Conservation (phyloP, 805 yeast genomes). For the Candida lessepsii region DNA sequence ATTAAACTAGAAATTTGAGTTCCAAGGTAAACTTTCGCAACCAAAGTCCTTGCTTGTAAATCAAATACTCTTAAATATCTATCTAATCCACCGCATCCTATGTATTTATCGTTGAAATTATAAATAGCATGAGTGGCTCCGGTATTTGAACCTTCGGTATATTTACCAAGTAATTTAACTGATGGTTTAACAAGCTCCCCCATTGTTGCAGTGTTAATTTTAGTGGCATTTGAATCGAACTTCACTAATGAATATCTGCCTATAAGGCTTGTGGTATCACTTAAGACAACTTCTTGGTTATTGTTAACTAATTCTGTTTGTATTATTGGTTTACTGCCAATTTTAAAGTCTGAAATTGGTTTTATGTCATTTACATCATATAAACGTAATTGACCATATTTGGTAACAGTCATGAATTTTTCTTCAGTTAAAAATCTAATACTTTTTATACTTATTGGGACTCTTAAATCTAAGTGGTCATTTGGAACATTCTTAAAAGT, state of each 20-base stretch:
- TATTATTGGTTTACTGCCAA: slow-evolving; percentile 54
- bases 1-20: slow-evolving; percentile 60
- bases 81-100: slow-evolving; percentile 84
- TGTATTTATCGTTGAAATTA: slow-evolving; percentile 39
- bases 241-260: slow-evolving; percentile 47
- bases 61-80: slow-evolving; percentile 81
- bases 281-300: slow-evolving; percentile 52
- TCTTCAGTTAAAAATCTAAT: slow-evolving; percentile 44
- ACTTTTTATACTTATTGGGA: slow-evolving; percentile 75
- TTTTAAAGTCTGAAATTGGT: slow-evolving; percentile 59
- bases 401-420: slow-evolving; percentile 63
- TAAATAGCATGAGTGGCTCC: slow-evolving; percentile 77
- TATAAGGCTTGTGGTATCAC: slow-evolving; percentile 70
- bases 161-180: slow-evolving; percentile 65
- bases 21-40: slow-evolving; percentile 75
- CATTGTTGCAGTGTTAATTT: slow-evolving; percentile 41
- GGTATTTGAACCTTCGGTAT: slow-evolving; percentile 45
- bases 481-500: slow-evolving; percentile 69
- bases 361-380: slow-evolving; percentile 71
- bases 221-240: slow-evolving; percentile 35
- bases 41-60: slow-evolving; percentile 51
- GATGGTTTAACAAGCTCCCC: slow-evolving; percentile 45
- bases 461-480: slow-evolving; percentile 73
- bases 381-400: slow-evolving; percentile 70
- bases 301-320: slow-evolving; percentile 38